Evolutionary conservation across 768 basidiomycete genomes (phyloP), one percentile per base, ranked within the genome.

Genomic region (Boletus reticulatus): DNA sequence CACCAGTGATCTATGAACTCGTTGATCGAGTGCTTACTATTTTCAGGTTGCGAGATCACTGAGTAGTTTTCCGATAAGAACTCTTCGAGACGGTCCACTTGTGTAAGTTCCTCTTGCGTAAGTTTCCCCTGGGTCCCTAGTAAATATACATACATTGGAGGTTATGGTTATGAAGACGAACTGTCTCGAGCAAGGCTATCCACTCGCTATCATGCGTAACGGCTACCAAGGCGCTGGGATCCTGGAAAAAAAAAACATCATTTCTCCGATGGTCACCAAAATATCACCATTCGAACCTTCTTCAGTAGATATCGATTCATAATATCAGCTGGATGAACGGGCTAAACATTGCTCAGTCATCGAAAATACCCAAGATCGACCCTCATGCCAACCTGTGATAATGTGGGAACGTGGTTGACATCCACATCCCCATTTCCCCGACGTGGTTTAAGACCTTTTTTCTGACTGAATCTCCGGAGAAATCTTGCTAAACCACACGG

Each of bases 271-370:
- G 31, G 4, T 20, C 6, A n/a, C 10, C 13, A 5, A 8, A 5
- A 12, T 6, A 22, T 3, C 8, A 19, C 16, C 6, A 32, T 20
- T 13, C 39, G 19, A 20, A 50, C 48, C 24, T 50, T 29, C 3
- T 48, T 42, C 43, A 60, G 36, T 43, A 53, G 12, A n/a, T 41
- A 57, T 13, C 12, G 39, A 7, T 56, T 60, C 19, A 60, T 53
- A 2, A 43, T 3, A 27, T 60, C 56, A 6, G 48, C 53, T 13
- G 60, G 53, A 36, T 61, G 57, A 19, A 50, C 42, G 2, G 56
- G 56, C 59, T 60, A 4, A n/a, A 24, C 1, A 13, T 24, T 17
- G 12, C 0, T 47, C 2, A 12, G 19, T 34, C 16, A 13, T 27
- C 1, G 4, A 12, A 6, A 12, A 24, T 6, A 41, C 4, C 10